Percentiles rank a stretch among this genome's conserved stretches.
Conservation (phyloP, 805 yeast species). For the Wickerhamomyces subpelliculosus region DNA sequence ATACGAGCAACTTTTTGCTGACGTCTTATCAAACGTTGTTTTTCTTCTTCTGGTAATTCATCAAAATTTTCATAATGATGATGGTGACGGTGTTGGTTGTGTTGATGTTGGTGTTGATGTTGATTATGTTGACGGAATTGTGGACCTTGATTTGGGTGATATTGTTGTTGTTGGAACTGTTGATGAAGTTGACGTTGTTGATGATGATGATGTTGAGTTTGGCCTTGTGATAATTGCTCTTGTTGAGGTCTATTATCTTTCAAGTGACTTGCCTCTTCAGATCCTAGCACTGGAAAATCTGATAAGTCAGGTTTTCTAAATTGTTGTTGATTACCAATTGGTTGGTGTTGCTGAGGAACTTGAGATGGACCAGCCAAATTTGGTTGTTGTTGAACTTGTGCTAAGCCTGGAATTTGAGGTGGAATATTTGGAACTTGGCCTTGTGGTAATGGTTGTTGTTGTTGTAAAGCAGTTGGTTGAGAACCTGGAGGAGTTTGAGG, state of each 20-base stretch:
- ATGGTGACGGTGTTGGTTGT: constrained; percentile 21
- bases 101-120: constrained; percentile 21
- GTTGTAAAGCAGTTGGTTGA: constrained; percentile 1
- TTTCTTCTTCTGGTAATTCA: constrained; percentile 64
- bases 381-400: constrained; percentile 12
- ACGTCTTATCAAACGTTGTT: constrained; percentile 57
- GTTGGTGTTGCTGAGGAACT: constrained; percentile 4
- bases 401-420: background rate
- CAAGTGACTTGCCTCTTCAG: constrained; percentile 27
- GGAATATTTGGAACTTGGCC: constrained; percentile 11
- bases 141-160: constrained; percentile 16
- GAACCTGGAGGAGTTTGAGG: constrained; percentile 7
- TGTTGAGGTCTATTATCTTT: constrained; percentile 13
- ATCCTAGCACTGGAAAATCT: constrained; percentile 51
- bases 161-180: constrained; percentile 15
- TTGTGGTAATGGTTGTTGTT: constrained; percentile 11
- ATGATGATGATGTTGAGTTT: constrained; percentile 19
- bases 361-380: constrained; percentile 4
- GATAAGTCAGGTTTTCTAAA: constrained; percentile 28
- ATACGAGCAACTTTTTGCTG: constrained; percentile 72
- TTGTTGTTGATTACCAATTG: constrained; percentile 1
- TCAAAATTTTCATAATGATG: constrained; percentile 25
- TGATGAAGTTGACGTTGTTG: constrained; percentile 16
- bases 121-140: constrained; percentile 17
- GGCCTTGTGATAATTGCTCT: constrained; percentile 10